phyloP scores from a whole-genome alignment of 208 protist species.

The Herpetomonas muscarum region DNA sequence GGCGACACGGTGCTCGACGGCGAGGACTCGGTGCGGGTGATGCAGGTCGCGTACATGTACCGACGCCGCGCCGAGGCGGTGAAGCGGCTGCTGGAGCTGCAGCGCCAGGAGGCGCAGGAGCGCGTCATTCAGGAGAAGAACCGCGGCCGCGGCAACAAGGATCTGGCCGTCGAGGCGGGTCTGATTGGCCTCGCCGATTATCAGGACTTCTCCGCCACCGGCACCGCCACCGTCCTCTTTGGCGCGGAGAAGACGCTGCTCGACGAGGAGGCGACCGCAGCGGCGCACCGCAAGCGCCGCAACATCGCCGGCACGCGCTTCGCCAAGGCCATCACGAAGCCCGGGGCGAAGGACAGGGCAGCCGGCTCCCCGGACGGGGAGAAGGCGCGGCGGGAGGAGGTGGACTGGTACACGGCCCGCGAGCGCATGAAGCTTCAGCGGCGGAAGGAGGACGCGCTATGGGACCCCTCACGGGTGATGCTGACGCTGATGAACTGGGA shows the following conservation, averaged over 20 bases:
- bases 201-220: slow-evolving; percentile 26
- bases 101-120: slow-evolving; percentile 9
- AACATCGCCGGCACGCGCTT: slow-evolving; percentile 9
- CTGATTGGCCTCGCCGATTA: slow-evolving; percentile 25
- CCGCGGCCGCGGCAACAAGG: slow-evolving; percentile 4
- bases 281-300: slow-evolving; percentile 2
- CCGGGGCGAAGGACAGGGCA: not conserved
- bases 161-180: slow-evolving; percentile 17
- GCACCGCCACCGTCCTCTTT: slow-evolving; percentile 13
- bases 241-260: slow-evolving; percentile 26
- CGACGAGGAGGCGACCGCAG: slow-evolving; percentile 5
- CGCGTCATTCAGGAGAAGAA: slow-evolving; percentile 2
- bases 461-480: slow-evolving; percentile 70
- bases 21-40: slow-evolving; percentile 24
- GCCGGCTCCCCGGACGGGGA: not conserved
- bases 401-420: slow-evolving; percentile 50
- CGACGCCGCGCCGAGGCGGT: slow-evolving; percentile 40
- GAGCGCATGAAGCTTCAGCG: slow-evolving; percentile 32
- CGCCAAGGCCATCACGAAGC: not conserved
- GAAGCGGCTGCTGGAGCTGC: slow-evolving; percentile 19
- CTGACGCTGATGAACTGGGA: slow-evolving; percentile 75
- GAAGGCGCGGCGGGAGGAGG: slow-evolving; percentile 6
- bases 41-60: slow-evolving; percentile 40
- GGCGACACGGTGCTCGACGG: slow-evolving; percentile 9
- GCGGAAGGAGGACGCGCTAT: slow-evolving; percentile 35